phyloP scores from a whole-genome alignment of 345 rosid genomes.

The Eucalyptus cloeziana region DNA sequence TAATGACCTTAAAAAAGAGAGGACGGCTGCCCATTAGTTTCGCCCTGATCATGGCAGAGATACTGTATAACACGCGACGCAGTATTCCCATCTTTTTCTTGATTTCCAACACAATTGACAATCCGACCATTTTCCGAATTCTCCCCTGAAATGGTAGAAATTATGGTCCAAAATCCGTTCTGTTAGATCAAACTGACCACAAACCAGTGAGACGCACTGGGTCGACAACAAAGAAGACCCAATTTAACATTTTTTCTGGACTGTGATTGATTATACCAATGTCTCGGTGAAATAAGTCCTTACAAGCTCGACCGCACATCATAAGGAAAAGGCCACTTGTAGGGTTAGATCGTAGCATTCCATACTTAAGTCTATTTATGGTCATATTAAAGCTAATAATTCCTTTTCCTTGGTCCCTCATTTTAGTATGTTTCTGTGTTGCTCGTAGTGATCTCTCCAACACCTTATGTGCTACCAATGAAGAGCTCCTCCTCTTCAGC shows the following conservation, averaged over 20 bases:
- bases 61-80: neutral
- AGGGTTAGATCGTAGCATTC: neutral
- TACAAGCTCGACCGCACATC: neutral
- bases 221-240: neutral
- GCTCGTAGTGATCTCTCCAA: neutral
- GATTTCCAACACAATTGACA: neutral
- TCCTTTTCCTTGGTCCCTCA: neutral
- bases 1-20: neutral
- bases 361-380: neutral
- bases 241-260: neutral
- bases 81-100: neutral
- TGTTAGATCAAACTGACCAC: neutral
- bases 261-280: neutral
- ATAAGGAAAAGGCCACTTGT: neutral
- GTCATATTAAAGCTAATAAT: neutral
- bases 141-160: neutral
- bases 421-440: neutral
- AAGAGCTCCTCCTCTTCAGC: slow-evolving; percentile 1
- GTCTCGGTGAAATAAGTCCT: neutral
- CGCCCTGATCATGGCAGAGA: neutral
- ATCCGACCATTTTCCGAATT: neutral
- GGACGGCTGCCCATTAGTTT: neutral
- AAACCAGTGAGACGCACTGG: neutral
- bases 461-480: neutral
- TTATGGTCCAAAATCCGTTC: neutral